A percentile compares a stretch with the other conserved stretches of the same genome.
Evolutionary conservation across 1,139 yeast genomes (phyloP).

Genomic region (Yamadazyma epiphylla): DNA sequence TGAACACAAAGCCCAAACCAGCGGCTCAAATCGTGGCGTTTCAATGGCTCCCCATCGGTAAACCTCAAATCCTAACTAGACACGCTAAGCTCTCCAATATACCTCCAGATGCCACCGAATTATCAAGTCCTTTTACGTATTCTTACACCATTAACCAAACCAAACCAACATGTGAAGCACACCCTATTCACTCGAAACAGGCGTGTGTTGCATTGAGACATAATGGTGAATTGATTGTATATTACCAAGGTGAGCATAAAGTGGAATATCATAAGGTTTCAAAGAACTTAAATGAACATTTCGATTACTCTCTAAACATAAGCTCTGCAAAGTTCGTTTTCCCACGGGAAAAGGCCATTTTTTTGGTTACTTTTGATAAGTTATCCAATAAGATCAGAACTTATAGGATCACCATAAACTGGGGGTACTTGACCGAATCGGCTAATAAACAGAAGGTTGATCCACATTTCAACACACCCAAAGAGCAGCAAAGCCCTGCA

Average conservation of each 20-base stretch:
- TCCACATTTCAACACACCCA: slow-evolving; percentile 53
- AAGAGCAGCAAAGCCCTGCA: slow-evolving; percentile 28
- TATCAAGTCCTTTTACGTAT: slow-evolving; percentile 23
- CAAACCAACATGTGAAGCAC: slow-evolving; percentile 60
- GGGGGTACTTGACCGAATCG: slow-evolving; percentile 56
- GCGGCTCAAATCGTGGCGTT: slow-evolving; percentile 43
- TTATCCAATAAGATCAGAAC: slow-evolving; percentile 39
- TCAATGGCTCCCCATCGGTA: slow-evolving; percentile 69
- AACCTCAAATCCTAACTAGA: slow-evolving; percentile 51
- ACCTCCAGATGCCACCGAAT: slow-evolving; percentile 3
- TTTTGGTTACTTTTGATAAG: slow-evolving; percentile 47
- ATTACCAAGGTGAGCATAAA: slow-evolving; percentile 61
- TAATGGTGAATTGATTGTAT: slow-evolving; percentile 57
- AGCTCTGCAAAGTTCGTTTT: slow-evolving; percentile 61
- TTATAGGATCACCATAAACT: slow-evolving; percentile 48
- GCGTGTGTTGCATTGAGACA: slow-evolving; percentile 67
- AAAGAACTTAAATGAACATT: slow-evolving; percentile 14
- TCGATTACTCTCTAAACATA: slow-evolving; percentile 17
- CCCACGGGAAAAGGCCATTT: slow-evolving; percentile 43
- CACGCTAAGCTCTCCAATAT: slow-evolving; percentile 35
- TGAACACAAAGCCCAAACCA: slow-evolving; percentile 14
- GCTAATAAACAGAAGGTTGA: slow-evolving; percentile 46
- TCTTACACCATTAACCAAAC: slow-evolving; percentile 56
- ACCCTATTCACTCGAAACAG: slow-evolving; percentile 66
- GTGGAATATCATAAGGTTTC: slow-evolving; percentile 48